Percentiles rank a stretch among this genome's conserved stretches.
Evolutionary conservation across 2,329 filamentous ascomycete genomes (phyloP).

Genomic region (Huntiella savannae): DNA sequence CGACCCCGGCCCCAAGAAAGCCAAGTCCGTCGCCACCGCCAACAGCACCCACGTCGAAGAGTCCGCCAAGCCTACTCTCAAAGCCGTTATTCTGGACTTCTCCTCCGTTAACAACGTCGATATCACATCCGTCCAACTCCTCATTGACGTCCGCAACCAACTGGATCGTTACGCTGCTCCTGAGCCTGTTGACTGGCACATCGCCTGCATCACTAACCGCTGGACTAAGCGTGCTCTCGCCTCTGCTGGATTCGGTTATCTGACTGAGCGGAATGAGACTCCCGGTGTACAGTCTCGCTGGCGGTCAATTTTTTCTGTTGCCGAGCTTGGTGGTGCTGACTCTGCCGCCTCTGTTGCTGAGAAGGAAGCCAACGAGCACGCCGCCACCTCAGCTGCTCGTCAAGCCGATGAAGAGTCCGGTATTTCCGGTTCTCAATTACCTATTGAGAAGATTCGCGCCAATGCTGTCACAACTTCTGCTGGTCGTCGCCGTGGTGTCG

Average conservation of each 20-base stretch:
- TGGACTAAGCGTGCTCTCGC: slow-evolving; percentile 88
- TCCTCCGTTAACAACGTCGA: slow-evolving; percentile 88
- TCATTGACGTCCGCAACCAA: slow-evolving; percentile 90
- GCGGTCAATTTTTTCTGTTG: slow-evolving; percentile 91
- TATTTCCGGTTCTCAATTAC: background rate
- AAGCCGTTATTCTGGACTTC: slow-evolving; percentile 87
- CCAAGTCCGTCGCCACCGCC: slow-evolving; percentile 14
- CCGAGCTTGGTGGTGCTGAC: slow-evolving; percentile 56
- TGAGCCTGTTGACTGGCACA: slow-evolving; percentile 79
- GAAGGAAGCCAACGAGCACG: slow-evolving; percentile 35
- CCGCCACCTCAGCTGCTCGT: background rate
- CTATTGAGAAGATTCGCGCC: background rate
- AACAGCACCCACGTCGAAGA: slow-evolving; percentile 11
- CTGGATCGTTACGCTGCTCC: slow-evolving; percentile 71
- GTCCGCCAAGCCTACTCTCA: slow-evolving; percentile 47
- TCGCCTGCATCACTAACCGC: slow-evolving; percentile 80
- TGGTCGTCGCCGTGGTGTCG: slow-evolving; percentile 32
- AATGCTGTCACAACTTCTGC: background rate
- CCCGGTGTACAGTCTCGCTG: slow-evolving; percentile 45
- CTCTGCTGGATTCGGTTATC: slow-evolving; percentile 75
- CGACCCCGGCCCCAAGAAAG: slow-evolving; percentile 55
- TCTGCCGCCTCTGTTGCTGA: slow-evolving; percentile 55
- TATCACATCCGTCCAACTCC: slow-evolving; percentile 74
- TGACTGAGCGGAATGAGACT: slow-evolving; percentile 28
- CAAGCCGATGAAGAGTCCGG: slow-evolving; percentile 6